These are phyloP conservation scores for Schizochytrium sp. DNA, from an alignment of 108 stramenopile genomes.

Conservation along the genomic window DNA sequence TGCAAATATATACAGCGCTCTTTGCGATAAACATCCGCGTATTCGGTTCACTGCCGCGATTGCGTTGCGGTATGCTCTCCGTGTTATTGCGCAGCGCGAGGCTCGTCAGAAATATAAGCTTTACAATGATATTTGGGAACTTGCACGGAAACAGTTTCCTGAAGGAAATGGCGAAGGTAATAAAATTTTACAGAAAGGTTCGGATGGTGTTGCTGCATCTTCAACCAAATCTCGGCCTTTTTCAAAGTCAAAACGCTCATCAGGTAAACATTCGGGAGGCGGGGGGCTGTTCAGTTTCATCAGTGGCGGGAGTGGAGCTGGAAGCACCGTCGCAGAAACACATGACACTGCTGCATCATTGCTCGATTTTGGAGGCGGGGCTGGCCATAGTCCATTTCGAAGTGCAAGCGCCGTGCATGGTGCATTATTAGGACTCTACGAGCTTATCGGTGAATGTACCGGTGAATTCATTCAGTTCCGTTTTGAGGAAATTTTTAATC, in stretches of 20 bases:
- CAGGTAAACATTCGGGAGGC: background rate
- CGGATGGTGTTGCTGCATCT: too few relatives aligned
- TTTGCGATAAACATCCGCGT: background rate
- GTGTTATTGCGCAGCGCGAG: conserved; percentile 51
- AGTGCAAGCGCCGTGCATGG: background rate
- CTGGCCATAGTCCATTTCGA: background rate
- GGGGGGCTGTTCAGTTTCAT: conserved; percentile 23
- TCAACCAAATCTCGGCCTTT: background rate
- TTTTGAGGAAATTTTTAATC: conserved; percentile 51
- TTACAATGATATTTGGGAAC: conserved; percentile 48
- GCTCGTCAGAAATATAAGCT: conserved; percentile 35
- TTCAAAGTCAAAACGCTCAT: background rate
- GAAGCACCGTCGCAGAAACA: too few relatives aligned
- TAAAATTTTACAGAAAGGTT: too few relatives aligned
- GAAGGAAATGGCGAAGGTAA: too few relatives aligned
- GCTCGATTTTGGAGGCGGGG: too few relatives aligned
- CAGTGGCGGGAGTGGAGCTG: background rate
- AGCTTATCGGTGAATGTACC: conserved; percentile 45
- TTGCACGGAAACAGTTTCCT: conserved; percentile 9
- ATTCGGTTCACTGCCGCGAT: conserved; percentile 37
- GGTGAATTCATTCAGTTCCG: conserved; percentile 53
- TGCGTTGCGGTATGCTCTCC: conserved; percentile 14
- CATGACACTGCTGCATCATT: too few relatives aligned
- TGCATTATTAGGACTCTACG: conserved; percentile 45
- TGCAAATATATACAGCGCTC: background rate